phyloP scores from a whole-genome alignment of 2,329 filamentous ascomycete species.

The Cladosporium sp. region DNA sequence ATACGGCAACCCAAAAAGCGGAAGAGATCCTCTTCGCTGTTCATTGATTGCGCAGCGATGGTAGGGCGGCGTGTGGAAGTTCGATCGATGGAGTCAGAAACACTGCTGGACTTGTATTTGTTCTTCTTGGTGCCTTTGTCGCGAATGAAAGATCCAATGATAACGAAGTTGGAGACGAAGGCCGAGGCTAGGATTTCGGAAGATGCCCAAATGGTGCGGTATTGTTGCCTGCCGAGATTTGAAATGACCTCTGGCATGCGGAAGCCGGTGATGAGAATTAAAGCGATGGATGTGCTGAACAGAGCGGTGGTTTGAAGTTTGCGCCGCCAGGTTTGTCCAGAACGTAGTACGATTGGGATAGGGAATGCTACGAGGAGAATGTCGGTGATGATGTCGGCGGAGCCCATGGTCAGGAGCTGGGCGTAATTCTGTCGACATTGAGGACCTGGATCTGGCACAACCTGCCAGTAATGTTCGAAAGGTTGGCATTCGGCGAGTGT shows the following conservation, averaged over 20 bases:
- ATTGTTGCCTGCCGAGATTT: slow-evolving; percentile 70
- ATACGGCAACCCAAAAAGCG: slow-evolving; percentile 70
- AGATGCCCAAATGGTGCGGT: slow-evolving; percentile 82
- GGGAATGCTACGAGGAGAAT: slow-evolving; percentile 82
- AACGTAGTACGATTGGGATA: slow-evolving; percentile 78
- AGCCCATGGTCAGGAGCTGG: slow-evolving; percentile 86
- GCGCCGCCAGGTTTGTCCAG: slow-evolving; percentile 68
- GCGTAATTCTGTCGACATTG: slow-evolving; percentile 81
- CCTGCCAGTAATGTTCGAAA: slow-evolving; percentile 54
- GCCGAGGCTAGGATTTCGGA: slow-evolving; percentile 87
- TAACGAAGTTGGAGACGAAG: slow-evolving; percentile 78
- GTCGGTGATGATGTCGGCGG: slow-evolving; percentile 83
- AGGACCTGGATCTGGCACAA: slow-evolving; percentile 71
- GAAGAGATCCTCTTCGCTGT: slow-evolving; percentile 87
- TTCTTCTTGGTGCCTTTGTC: slow-evolving; percentile 86
- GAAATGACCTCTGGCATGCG: slow-evolving; percentile 74
- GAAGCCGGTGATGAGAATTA: slow-evolving; percentile 75
- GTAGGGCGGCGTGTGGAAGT: slow-evolving; percentile 59
- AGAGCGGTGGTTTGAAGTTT: slow-evolving; percentile 75
- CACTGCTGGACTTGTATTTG: slow-evolving; percentile 63
- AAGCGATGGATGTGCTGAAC: slow-evolving; percentile 77
- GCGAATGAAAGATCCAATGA: slow-evolving; percentile 86
- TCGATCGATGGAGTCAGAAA: slow-evolving; percentile 49
- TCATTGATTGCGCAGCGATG: slow-evolving; percentile 62
- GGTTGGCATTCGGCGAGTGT: slow-evolving; percentile 75